Percentiles rank a stretch among this genome's conserved stretches.
Evolutionary conservation across 768 basidiomycete species (phyloP).

Genomic region (Tephrocybe sp.): DNA sequence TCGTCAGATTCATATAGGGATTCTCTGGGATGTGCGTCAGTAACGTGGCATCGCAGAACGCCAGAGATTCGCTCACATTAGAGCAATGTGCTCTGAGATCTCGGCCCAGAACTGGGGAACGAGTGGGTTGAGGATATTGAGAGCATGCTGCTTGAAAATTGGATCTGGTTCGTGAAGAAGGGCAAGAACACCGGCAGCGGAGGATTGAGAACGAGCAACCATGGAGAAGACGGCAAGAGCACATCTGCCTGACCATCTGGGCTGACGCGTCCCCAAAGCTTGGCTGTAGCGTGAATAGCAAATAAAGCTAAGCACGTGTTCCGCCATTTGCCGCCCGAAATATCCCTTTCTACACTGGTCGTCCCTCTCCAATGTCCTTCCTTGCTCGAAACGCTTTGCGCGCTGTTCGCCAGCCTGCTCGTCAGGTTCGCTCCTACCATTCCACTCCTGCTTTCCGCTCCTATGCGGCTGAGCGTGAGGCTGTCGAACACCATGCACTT

Average conservation of each 20-base stretch:
- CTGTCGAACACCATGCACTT: conserved; percentile 64
- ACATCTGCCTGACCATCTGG: conserved; percentile 19
- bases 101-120: conserved; percentile 98
- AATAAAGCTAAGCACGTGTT: conserved; percentile 32
- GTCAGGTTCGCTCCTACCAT: conserved; percentile 39
- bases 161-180: conserved; percentile 88
- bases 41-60: conserved; percentile 10
- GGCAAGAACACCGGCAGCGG: conserved; percentile 87
- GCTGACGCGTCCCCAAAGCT: conserved; percentile 44
- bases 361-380: conserved; percentile 42
- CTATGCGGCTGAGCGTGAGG: conserved; percentile 54
- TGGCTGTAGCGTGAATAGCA: conserved; percentile 26
- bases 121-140: conserved; percentile 76
- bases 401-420: conserved; percentile 42
- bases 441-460: conserved; percentile 37
- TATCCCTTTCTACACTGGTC: conserved; percentile 27
- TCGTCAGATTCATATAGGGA: conserved; percentile 83
- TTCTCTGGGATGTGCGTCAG: conserved; percentile 57
- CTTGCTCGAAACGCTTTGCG: conserved; percentile 51
- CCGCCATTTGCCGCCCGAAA: too few relatives aligned
- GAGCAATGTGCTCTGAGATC: conserved; percentile 90
- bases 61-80: conserved; percentile 70
- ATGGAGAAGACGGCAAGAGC: conserved; percentile 37
- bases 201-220: conserved; percentile 76
- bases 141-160: conserved; percentile 88